Base-by-base conservation (phyloP, 2,329 filamentous ascomycete genomes). In the Annulohypoxylon truncatum region DNA sequence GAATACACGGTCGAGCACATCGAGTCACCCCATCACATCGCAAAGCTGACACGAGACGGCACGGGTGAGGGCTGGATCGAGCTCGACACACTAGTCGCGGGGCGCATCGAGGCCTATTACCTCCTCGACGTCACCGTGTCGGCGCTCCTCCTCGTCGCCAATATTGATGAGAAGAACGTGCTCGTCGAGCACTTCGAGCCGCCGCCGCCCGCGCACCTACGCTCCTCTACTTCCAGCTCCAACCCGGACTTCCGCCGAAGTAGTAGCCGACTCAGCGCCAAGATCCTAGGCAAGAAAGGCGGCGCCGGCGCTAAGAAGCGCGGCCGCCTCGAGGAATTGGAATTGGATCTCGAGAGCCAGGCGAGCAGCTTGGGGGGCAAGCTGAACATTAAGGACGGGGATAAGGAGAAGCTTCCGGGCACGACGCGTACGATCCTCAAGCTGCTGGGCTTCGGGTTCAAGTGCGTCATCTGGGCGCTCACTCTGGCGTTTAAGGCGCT, bases 1-100 rank as follows among this genome's bases (percentile, higher is more conserved):
- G 87, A 89, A 77, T 90, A 90, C 75, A 86, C 85, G 12, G 85
- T 90, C 10, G 88, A 90, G 79, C 88, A 90, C 72, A 81, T 87
- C 67, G 87, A 90, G 77, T 84, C 84, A 56, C 87, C 88, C 3
- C 82, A 83, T 54, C 87, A 88, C 70, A 79, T 90, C 2, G 88
- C 86, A 24, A 84, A 86, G 60, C 80, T 90, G 28, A 88, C 86
- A 13, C 83, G 86, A 52, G 87, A 89, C 75, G 86, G 84, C 46
- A 84, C 86, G 0, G 88, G 88, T 13, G 80, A 79, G 4, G 88
- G 88, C 13, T 88, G 82, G 79, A 75, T 90, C 44, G 87, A 90
- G 78, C 75, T 90, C 6, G 87, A 89, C 77, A 90, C 88, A 0
- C 81, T 81, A 12, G 82, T 90, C 40, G 88, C 88, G 0, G 79